Base-by-base conservation (phyloP, 2,329 filamentous ascomycete species). In the Beauveria brongniartii region DNA sequence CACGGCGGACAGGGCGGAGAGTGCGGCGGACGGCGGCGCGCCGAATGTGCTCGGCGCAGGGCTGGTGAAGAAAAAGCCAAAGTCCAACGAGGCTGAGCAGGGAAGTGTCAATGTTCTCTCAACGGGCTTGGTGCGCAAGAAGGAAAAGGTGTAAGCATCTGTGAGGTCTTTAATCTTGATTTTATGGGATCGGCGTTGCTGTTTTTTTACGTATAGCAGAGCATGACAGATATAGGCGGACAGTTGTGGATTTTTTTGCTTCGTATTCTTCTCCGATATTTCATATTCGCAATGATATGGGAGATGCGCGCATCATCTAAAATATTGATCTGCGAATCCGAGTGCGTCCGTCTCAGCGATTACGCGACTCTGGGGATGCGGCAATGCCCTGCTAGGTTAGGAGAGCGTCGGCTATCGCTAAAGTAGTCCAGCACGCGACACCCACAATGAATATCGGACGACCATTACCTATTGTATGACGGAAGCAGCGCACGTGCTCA, bases 31-130 rank as follows among this genome's bases (percentile, higher is more conserved):
- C 24, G 63, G 59, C 14, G 59, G 53, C 30, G 70, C 73, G 34
- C 34, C 34, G 34, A 85, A 85, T 67, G 71, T 83, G 26, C 73
- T 85, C 43, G 68, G 70, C 5, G 73, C 70, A 5, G 75, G 78
- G 0, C 70, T 84, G 65, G 71, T 85, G 9, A 76, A 80, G 64
- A 84, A 82, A 70, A 86, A 84, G 69, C 69, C 76, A 14, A 86
- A 84, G 69, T 22, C 61, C 66, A 28, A 60, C 5, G 58, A n/a
- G 30, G 28, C 24, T n/a, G 58, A 43, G 28, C 41, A 43, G 3
- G 28, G 22, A 1, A 10, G 16, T 30, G 58, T 40, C 14, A 46
- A 43, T 30, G 40, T 59, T 14, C 56, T 59, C 6, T 34, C 56
- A 1, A n/a, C 56, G 1, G 56, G 48, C 4, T 20, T 59, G 41